A percentile compares a stretch with the other conserved stretches of the same genome.
Conservation (phyloP, 2,329 filamentous ascomycete genomes). For the Chaetomium strumarium region DNA sequence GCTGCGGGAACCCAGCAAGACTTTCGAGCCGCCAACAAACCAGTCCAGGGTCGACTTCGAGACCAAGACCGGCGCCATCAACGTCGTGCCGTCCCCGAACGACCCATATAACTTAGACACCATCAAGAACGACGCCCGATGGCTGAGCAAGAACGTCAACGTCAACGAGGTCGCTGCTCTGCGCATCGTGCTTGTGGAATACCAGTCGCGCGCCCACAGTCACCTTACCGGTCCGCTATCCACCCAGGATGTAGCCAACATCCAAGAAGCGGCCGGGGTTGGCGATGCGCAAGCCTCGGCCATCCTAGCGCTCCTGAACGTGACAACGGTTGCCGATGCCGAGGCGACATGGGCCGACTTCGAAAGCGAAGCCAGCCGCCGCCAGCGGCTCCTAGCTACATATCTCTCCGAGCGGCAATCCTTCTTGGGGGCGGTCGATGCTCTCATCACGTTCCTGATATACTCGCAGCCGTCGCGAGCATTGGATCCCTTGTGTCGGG, state of each 20-base stretch:
- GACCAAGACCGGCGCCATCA: constrained; percentile 79
- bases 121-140: constrained; percentile 79
- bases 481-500: constrained; percentile 19
- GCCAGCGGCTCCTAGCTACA: constrained; percentile 60
- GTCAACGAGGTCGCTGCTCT: constrained; percentile 80
- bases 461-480: constrained; percentile 27
- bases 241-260: constrained; percentile 68
- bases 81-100: constrained; percentile 63
- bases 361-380: constrained; percentile 55
- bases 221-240: constrained; percentile 68
- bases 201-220: constrained; percentile 69
- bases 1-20: constrained; percentile 61
- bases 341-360: constrained; percentile 54
- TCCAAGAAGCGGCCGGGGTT: constrained; percentile 67
- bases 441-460: constrained; percentile 46
- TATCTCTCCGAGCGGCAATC: constrained; percentile 68
- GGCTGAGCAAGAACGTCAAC: constrained; percentile 72
- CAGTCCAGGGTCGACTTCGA: constrained; percentile 69
- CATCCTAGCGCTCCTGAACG: constrained; percentile 48
- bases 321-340: constrained; percentile 43
- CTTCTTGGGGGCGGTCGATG: constrained; percentile 59
- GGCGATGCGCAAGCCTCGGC: constrained; percentile 54
- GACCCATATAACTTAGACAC: constrained; percentile 66
- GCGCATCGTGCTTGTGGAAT: constrained; percentile 74
- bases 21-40: constrained; percentile 58